These are phyloP conservation scores for Fusarium sarcochroum DNA, from an alignment of 2,329 filamentous ascomycete species.

Conservation along the genomic window DNA sequence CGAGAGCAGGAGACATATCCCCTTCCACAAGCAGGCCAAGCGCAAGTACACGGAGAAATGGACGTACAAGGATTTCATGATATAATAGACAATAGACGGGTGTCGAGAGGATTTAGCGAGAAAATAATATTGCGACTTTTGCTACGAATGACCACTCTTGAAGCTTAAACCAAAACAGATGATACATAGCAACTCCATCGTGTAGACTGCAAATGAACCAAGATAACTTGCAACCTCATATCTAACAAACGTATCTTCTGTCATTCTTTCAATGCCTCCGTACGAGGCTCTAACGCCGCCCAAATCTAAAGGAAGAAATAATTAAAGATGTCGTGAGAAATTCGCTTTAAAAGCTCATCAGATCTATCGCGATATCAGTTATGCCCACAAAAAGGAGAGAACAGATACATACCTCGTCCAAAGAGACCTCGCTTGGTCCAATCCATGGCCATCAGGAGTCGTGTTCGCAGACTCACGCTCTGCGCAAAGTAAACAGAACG, in stretches of 20 bases:
- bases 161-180: neutral
- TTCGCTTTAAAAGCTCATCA: constrained; percentile 64
- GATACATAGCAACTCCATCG: constrained; percentile 3
- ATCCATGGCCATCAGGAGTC: constrained; percentile 94
- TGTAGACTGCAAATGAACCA: neutral
- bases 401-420: constrained; percentile 81
- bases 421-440: constrained; percentile 98
- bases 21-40: constrained; percentile 86
- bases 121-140: constrained; percentile 39
- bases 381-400: neutral
- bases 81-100: constrained; percentile 44
- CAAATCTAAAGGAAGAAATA: constrained; percentile 7
- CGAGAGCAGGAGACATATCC: constrained; percentile 83
- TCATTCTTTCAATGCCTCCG: constrained; percentile 11
- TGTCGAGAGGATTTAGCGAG: constrained; percentile 36
- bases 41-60: constrained; percentile 93
- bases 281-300: constrained; percentile 28
- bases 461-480: constrained; percentile 92
- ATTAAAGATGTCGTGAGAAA: constrained; percentile 6
- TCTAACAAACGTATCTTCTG: constrained; percentile 17
- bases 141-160: constrained; percentile 4
- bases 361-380: constrained; percentile 55
- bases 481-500: constrained; percentile 97
- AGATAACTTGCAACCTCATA: neutral
- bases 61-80: constrained; percentile 91